A percentile compares a stretch with the other conserved stretches of the same genome.
phyloP scores from a whole-genome alignment of 2,329 filamentous ascomycete species.

The Lachnum nothofagi region DNA sequence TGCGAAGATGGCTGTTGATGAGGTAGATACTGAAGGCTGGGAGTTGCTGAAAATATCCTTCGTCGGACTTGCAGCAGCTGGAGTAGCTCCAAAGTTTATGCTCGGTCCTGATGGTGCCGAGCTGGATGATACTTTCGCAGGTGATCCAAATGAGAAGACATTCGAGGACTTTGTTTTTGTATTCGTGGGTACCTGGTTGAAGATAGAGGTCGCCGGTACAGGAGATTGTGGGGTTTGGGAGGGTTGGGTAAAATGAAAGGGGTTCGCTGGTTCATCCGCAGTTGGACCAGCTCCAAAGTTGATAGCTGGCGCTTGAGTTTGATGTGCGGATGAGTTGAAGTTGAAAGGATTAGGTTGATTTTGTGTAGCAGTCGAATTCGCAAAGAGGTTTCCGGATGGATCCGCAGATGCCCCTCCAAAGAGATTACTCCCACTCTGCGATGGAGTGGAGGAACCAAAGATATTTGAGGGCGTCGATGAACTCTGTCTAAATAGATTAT shows the following conservation, averaged over 20 bases:
- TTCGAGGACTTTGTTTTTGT: not conserved
- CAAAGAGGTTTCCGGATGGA: not conserved
- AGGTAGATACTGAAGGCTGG: not conserved
- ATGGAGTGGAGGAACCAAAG: not conserved
- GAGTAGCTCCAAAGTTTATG: not conserved
- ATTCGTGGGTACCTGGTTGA: not conserved
- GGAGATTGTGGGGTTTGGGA: not conserved
- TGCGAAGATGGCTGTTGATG: not conserved
- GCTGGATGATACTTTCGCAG: not conserved
- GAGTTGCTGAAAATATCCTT: too few species aligned
- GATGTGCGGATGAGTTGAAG: too few species aligned
- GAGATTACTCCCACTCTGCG: not conserved
- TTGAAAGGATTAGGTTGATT: too few species aligned
- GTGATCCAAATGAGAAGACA: not conserved
- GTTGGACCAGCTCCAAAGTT: too few species aligned
- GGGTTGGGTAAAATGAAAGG: not conserved
- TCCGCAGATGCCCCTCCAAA: not conserved
- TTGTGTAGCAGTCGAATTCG: not conserved
- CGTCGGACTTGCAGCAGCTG: too few species aligned
- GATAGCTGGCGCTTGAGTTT: too few species aligned
- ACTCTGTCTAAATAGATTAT: conserved; percentile 7
- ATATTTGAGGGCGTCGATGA: not conserved
- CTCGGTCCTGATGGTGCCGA: not conserved
- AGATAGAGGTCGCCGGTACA: not conserved
- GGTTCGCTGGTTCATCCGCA: too few species aligned